phyloP scores from a whole-genome alignment of 2,329 filamentous ascomycete species.

The Penicillium aurantiogriseum region DNA sequence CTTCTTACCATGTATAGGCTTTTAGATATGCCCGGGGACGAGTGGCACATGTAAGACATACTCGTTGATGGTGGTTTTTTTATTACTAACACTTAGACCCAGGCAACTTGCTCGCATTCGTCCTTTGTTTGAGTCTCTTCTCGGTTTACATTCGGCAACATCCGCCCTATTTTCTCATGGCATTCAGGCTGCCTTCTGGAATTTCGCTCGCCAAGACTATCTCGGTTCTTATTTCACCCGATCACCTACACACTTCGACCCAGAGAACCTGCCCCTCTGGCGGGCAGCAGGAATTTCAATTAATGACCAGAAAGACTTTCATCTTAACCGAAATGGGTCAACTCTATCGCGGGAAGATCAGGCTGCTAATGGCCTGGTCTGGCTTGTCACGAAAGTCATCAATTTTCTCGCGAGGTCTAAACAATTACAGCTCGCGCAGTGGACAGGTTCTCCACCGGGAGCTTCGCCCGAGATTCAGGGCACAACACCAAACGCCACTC shows the following conservation, averaged over 20 bases:
- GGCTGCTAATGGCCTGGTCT: conserved; percentile 60
- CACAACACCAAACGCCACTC: neutral
- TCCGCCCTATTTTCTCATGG: conserved; percentile 47
- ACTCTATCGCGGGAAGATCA: conserved; percentile 58
- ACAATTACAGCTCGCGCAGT: conserved; percentile 44
- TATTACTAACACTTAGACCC: conserved; percentile 7
- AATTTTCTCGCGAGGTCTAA: conserved; percentile 62
- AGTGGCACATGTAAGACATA: conserved; percentile 52
- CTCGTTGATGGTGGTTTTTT: neutral
- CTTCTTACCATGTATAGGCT: conserved; percentile 64
- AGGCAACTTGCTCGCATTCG: conserved; percentile 61
- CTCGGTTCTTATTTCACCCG: conserved; percentile 61
- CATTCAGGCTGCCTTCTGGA: conserved; percentile 61
- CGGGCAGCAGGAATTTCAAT: conserved; percentile 59
- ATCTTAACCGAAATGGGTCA: conserved; percentile 28
- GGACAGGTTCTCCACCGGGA: conserved; percentile 31
- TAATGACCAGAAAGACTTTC: conserved; percentile 50
- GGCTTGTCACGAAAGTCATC: conserved; percentile 61
- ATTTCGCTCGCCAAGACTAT: conserved; percentile 62
- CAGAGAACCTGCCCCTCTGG: conserved; percentile 59
- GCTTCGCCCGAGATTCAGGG: conserved; percentile 36
- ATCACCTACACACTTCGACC: conserved; percentile 56
- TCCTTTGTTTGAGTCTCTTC: conserved; percentile 51
- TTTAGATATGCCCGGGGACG: conserved; percentile 58
- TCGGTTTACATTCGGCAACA: conserved; percentile 29